These are phyloP conservation scores for Cytidiella melzeri DNA, from an alignment of 768 basidiomycete species.

Conservation along the genomic window DNA sequence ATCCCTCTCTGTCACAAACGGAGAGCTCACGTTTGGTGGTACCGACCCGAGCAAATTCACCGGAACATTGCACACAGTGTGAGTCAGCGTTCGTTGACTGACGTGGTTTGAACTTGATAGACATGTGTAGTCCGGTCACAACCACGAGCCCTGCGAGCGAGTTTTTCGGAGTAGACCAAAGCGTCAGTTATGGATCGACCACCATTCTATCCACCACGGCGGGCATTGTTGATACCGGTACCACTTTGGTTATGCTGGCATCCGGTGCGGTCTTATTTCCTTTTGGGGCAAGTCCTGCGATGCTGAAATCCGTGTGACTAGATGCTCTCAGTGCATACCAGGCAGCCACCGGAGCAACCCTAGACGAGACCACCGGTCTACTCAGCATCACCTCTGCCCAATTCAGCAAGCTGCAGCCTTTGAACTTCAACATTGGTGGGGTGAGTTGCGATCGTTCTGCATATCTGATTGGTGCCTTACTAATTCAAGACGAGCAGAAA, in stretches of 20 bases:
- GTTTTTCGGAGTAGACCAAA: conserved; percentile 27
- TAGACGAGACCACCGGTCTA: conserved; percentile 25
- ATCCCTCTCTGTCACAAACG: conserved; percentile 13
- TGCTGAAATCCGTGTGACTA: too few species aligned
- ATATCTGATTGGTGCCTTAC: not conserved
- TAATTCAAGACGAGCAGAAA: not conserved
- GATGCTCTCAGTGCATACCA: conserved; percentile 21
- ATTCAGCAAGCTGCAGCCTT: conserved; percentile 19
- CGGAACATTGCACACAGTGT: not conserved
- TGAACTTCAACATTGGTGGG: conserved; percentile 25
- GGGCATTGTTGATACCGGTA: conserved; percentile 34
- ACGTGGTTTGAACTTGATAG: conserved; percentile 30
- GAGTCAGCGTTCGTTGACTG: conserved; percentile 6
- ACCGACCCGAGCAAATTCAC: conserved; percentile 9
- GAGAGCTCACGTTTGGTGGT: conserved; percentile 18
- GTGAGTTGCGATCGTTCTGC: not conserved
- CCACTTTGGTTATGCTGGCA: conserved; percentile 28
- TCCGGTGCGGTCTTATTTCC: conserved; percentile 19
- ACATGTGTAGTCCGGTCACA: conserved; percentile 23
- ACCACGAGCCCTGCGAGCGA: conserved; percentile 13
- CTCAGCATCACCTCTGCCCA: conserved; percentile 23
- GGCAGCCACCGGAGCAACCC: conserved; percentile 21
- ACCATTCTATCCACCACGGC: conserved; percentile 21
- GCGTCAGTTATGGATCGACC: conserved; percentile 20
- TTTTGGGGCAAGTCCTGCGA: too few species aligned